Evolutionary conservation across 169 alveolate species (phyloP).

Genomic region (Plasmodium gonderi): DNA sequence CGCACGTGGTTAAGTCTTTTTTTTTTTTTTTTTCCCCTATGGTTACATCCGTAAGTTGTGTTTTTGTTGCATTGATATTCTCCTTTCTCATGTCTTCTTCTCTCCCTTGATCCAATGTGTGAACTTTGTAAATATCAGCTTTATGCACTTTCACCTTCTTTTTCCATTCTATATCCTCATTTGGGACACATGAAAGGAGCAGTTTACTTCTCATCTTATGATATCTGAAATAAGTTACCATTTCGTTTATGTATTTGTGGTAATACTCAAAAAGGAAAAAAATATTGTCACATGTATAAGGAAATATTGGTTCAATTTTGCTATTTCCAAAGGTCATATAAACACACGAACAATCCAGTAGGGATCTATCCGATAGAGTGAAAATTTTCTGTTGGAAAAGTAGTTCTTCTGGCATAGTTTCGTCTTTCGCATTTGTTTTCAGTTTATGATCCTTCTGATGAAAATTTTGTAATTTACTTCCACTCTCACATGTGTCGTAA

Average conservation of each 20-base stretch:
- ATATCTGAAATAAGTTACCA: neutral
- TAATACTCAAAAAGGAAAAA: constrained; percentile 67
- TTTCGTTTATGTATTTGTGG: constrained; percentile 10
- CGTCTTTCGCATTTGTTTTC: neutral
- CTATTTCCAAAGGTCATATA: constrained; percentile 51
- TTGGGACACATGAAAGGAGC: no score
- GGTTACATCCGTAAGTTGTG: no score
- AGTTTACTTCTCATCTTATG: neutral
- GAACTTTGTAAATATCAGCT: no score
- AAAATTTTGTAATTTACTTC: neutral
- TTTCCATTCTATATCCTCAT: no score
- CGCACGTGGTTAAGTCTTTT: neutral
- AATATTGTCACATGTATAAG: constrained; percentile 26
- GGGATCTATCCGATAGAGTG: neutral
- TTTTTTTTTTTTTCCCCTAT: neutral
- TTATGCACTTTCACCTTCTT: no score
- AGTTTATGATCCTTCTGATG: neutral
- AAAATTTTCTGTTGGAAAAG: neutral
- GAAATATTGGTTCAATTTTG: constrained; percentile 53
- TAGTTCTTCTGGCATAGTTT: neutral
- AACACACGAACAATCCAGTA: constrained; percentile 4
- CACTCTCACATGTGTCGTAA: neutral
- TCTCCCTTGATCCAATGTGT: no score
- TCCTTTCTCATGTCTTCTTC: no score
- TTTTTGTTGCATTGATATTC: no score